phyloP scores from a whole-genome alignment of 108 stramenopile species.

The Parmales sp. region DNA sequence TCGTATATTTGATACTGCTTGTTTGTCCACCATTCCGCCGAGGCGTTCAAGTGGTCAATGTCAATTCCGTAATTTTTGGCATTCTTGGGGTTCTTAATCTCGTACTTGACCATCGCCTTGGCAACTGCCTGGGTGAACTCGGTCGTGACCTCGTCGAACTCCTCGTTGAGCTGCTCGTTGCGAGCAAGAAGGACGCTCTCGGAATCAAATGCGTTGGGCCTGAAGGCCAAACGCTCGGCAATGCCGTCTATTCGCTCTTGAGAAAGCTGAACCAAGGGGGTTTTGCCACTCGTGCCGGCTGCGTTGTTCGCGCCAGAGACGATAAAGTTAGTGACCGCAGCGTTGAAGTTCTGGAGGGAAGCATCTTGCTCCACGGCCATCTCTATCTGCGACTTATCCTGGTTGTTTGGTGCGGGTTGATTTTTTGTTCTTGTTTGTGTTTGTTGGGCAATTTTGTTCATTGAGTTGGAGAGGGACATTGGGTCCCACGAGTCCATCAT shows the following conservation, averaged over 20 bases:
- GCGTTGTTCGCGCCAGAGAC: neutral
- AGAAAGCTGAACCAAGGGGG: neutral
- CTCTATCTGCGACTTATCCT: neutral
- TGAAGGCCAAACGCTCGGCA: conserved; percentile 17
- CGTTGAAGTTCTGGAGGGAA: neutral
- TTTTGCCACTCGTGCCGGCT: neutral
- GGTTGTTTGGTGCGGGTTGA: too few species aligned
- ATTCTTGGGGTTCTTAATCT: conserved; percentile 14
- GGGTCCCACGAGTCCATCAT: conserved; percentile 8
- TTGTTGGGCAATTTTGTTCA: too few species aligned
- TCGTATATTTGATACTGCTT: conserved; percentile 22
- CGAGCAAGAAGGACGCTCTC: conserved; percentile 4
- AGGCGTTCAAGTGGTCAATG: neutral
- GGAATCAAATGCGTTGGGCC: conserved; percentile 6
- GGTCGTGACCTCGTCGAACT: conserved; percentile 8
- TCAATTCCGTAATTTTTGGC: conserved; percentile 2
- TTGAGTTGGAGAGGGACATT: too few species aligned
- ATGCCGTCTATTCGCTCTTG: conserved; percentile 24
- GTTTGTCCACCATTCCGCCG: conserved; percentile 26
- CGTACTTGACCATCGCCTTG: conserved; percentile 30
- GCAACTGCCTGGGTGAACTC: conserved; percentile 24
- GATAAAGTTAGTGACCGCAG: neutral
- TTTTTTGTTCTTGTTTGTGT: neutral
- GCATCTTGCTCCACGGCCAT: neutral
- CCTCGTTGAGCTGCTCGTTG: neutral